phyloP scores from a whole-genome alignment of 1,284 basidiomycete genomes.

The Tilletia horrida region DNA sequence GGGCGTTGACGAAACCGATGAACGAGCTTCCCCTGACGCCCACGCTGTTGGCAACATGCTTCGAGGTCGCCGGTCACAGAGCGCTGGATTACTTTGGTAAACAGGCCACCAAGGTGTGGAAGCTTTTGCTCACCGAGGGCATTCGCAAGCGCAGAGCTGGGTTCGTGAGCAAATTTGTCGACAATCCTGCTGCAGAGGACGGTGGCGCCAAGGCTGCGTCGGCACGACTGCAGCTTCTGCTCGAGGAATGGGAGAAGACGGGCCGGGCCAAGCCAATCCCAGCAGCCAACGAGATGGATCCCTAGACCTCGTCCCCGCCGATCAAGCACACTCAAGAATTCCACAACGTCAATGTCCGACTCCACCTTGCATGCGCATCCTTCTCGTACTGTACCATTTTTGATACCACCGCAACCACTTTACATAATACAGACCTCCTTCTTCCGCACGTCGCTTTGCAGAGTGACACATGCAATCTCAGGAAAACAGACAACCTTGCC shows the following conservation, averaged over 20 bases:
- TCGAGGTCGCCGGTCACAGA: conserved; percentile 44
- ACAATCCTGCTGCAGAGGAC: conserved; percentile 13
- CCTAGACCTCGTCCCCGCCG: conserved; percentile 8
- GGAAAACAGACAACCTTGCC: too few species aligned
- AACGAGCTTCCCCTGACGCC: conserved; percentile 42
- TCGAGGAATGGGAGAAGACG: conserved; percentile 52
- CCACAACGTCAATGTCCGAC: neutral
- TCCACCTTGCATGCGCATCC: neutral
- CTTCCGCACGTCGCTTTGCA: too few species aligned
- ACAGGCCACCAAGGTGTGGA: conserved; percentile 44
- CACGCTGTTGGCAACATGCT: conserved; percentile 42
- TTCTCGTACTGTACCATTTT: too few species aligned
- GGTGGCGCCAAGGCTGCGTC: conserved; percentile 40
- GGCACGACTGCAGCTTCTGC: conserved; percentile 47
- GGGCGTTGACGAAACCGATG: conserved; percentile 39
- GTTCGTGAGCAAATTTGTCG: conserved; percentile 23
- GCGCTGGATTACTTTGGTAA: conserved; percentile 35
- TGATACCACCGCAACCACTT: too few species aligned
- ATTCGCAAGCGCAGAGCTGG: conserved; percentile 32
- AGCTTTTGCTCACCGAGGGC: conserved; percentile 40
- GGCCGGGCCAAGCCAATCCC: conserved; percentile 23
- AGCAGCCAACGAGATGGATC: conserved; percentile 27
- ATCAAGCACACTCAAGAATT: too few species aligned
- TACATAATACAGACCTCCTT: too few species aligned
- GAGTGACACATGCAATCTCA: too few species aligned